phyloP scores from a whole-genome alignment of 148 eudicot species.

The Cornus controversa region DNA sequence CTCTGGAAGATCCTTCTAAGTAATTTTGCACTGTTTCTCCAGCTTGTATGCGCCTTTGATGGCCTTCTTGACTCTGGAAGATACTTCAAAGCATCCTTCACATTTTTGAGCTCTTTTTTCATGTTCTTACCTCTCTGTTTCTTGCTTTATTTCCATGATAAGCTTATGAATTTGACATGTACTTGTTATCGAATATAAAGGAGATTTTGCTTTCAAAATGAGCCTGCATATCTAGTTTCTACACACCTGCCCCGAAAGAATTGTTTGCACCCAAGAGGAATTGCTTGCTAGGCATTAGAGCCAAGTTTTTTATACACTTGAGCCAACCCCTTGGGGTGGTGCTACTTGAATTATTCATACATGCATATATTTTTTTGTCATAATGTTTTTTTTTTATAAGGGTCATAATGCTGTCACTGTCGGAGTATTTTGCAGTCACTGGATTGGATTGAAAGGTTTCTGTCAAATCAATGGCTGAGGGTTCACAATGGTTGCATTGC shows the following conservation, averaged over 20 bases:
- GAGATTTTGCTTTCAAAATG: background rate
- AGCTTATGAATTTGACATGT: background rate
- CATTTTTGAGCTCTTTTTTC: background rate
- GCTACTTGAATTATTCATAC: background rate
- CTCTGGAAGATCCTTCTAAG: background rate
- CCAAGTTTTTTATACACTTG: too few species aligned
- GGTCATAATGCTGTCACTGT: too few species aligned
- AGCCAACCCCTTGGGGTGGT: too few species aligned
- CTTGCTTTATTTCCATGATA: background rate
- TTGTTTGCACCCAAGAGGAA: too few species aligned
- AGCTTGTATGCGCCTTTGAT: background rate
- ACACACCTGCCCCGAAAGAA: too few species aligned
- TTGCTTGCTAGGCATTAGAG: too few species aligned
- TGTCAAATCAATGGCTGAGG: too few species aligned
- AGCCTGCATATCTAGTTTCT: too few species aligned
- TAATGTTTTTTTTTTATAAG: too few species aligned
- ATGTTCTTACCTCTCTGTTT: background rate
- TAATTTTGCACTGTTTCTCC: background rate
- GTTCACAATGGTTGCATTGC: too few species aligned
- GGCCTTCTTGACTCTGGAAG: background rate
- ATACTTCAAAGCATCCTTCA: background rate
- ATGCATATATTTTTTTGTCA: background rate
- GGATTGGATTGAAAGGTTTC: too few species aligned
- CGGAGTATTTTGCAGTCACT: too few species aligned
- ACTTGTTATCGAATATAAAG: background rate